These are phyloP conservation scores for Colletotrichum endophyticum DNA, from an alignment of 2,329 filamentous ascomycete species.

Conservation along the genomic window DNA sequence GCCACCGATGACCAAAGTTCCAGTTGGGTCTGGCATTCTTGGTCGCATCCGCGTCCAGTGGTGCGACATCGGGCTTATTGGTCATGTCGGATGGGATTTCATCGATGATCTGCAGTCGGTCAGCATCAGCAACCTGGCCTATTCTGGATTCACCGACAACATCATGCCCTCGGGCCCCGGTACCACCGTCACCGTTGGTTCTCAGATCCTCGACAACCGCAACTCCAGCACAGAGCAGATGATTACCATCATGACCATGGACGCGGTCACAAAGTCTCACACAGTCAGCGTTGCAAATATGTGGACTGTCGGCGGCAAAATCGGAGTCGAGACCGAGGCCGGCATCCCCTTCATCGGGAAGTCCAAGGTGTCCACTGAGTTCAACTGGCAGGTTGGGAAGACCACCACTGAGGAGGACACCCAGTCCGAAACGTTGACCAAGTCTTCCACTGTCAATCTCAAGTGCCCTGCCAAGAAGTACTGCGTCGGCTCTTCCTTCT, in stretches of 20 bases:
- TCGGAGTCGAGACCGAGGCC: constrained; percentile 2
- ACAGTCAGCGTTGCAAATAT: background rate
- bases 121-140: constrained; percentile 19
- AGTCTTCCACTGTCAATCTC: constrained; percentile 18
- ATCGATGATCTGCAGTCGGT: constrained; percentile 22
- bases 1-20: background rate
- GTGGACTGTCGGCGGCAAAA: constrained; percentile 5
- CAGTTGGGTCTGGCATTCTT: constrained; percentile 15
- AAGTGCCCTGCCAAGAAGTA: constrained; percentile 19
- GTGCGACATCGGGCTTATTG: constrained; percentile 12
- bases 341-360: constrained; percentile 11
- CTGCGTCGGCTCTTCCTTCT: constrained; percentile 19
- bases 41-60: constrained; percentile 10
- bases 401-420: background rate
- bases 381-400: constrained; percentile 11
- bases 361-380: background rate
- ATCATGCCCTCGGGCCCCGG: constrained; percentile 17
- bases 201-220: constrained; percentile 22
- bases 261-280: constrained; percentile 13
- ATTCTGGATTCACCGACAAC: constrained; percentile 17
- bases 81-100: constrained; percentile 17
- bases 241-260: constrained; percentile 15
- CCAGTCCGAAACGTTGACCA: constrained; percentile 8
- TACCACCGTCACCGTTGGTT: constrained; percentile 17
- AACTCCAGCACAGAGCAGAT: constrained; percentile 19